phyloP scores from a whole-genome alignment of 441 rosid species.

The Lepidium campestre region DNA sequence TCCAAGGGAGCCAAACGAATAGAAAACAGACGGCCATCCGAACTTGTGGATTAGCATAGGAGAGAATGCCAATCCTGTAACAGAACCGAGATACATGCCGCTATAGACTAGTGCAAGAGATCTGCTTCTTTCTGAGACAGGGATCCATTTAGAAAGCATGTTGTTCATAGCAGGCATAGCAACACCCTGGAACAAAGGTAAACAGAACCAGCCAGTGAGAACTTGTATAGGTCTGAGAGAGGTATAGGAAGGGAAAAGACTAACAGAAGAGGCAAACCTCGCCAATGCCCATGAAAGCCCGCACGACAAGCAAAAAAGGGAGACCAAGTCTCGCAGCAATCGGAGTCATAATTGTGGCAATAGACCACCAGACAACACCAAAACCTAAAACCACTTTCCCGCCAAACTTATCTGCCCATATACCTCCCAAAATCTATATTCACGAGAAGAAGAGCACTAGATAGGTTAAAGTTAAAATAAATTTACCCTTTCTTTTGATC shows the following conservation, averaged over 20 bases:
- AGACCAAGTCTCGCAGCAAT: constrained; percentile 89
- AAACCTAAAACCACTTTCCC: constrained; percentile 89
- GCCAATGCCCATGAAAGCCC: constrained; percentile 98
- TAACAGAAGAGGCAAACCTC: constrained; percentile 50
- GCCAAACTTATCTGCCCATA: constrained; percentile 96
- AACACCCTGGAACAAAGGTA: constrained; percentile 68
- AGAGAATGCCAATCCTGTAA: constrained; percentile 80
- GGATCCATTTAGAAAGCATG: constrained; percentile 95
- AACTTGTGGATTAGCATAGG: constrained; percentile 78
- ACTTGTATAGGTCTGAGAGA: background rate
- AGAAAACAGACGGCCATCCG: constrained; percentile 98
- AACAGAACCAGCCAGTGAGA: constrained; percentile 18
- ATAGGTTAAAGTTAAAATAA: background rate
- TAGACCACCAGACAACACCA: constrained; percentile 98
- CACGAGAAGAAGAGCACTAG: constrained; percentile 13
- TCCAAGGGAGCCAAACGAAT: constrained; percentile 91
- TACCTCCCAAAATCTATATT: constrained; percentile 84
- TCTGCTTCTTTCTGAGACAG: constrained; percentile 97
- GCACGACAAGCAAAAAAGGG: constrained; percentile 79
- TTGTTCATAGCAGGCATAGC: constrained; percentile 99
- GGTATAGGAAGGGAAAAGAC: background rate
- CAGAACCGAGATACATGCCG: constrained; percentile 99
- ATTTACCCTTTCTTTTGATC: background rate
- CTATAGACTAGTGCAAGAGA: constrained; percentile 92
- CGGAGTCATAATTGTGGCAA: constrained; percentile 92